These are phyloP conservation scores for Abrus pulchellus DNA, from an alignment of 306 rosid genomes.

Conservation along the genomic window DNA sequence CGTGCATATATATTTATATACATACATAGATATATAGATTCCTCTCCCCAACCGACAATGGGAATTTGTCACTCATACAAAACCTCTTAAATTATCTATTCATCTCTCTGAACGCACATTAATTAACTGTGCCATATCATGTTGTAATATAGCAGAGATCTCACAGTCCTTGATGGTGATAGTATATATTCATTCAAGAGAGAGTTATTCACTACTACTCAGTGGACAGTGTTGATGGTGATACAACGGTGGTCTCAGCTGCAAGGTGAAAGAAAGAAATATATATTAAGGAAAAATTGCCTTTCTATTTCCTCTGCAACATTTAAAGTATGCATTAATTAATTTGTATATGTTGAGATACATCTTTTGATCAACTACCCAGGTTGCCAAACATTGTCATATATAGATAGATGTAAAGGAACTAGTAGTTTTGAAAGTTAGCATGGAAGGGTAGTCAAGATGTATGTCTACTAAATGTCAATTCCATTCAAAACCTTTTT, in stretches of 20 bases:
- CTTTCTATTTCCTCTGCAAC: neutral
- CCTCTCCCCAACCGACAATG: constrained; percentile 45
- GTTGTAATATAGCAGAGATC: constrained; percentile 42
- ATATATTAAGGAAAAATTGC: constrained; percentile 12
- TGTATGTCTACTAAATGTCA: neutral
- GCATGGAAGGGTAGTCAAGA: neutral
- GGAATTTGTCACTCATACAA: constrained; percentile 44
- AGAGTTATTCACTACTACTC: constrained; percentile 38
- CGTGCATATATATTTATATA: neutral
- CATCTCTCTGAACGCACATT: constrained; percentile 40
- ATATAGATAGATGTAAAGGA: neutral
- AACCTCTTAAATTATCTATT: constrained; percentile 17
- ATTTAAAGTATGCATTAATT: constrained; percentile 23
- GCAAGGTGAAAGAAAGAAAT: neutral
- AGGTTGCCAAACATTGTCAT: constrained; percentile 30
- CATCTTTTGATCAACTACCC: constrained; percentile 17
- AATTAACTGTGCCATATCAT: constrained; percentile 43
- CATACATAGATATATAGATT: neutral
- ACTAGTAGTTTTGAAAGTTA: constrained; percentile 16
- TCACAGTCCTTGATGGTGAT: constrained; percentile 47
- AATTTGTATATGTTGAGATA: neutral
- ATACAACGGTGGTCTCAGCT: constrained; percentile 35
- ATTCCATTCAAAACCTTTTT: neutral
- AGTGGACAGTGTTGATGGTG: constrained; percentile 48
- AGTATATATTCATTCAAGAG: constrained; percentile 47